Evolutionary conservation across 345 rosid species (phyloP).

Genomic region (sweet orange (Citrus sinensis)): DVS_A1.0 CM039162.1:31277501-31278000

Average conservation of each 20-base stretch:
- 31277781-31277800: constrained; percentile 51
- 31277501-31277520: constrained; percentile 72
- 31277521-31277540: constrained; percentile 65
- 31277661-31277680: constrained; percentile 87
- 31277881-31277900: constrained; percentile 75
- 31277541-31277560: constrained; percentile 46
- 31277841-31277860: constrained; percentile 59
- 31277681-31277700: constrained; percentile 65
- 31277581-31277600: constrained; percentile 69
- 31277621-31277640: constrained; percentile 68
- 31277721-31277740: background rate
- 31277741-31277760: too few relatives aligned
- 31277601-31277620: constrained; percentile 95
- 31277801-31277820: constrained; percentile 42
- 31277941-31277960: constrained; percentile 34
- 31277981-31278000: constrained; percentile 40
- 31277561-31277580: constrained; percentile 39
- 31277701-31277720: background rate
- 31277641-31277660: constrained; percentile 74
- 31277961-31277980: constrained; percentile 23
- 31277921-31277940: constrained; percentile 52
- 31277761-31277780: background rate
- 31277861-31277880: constrained; percentile 66
- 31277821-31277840: constrained; percentile 36
- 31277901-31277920: constrained; percentile 65